phyloP scores from a whole-genome alignment of 306 rosid species.

The Cicer cuneatum region DNA sequence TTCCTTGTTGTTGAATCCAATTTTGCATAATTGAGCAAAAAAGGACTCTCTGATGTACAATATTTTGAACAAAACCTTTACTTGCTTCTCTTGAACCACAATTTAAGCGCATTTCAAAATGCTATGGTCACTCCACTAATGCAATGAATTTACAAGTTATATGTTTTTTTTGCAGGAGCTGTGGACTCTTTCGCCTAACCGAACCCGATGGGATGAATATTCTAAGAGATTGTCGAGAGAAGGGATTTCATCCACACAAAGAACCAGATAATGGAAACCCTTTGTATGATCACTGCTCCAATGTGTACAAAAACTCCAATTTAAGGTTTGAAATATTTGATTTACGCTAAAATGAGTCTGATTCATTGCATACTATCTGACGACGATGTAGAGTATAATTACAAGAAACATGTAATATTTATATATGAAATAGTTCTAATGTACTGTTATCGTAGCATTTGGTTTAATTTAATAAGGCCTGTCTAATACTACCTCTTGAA shows the following conservation, averaged over 20 bases:
- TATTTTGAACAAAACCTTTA: slow-evolving; percentile 1
- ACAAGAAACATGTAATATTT: slow-evolving; percentile 15
- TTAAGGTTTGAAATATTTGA: slow-evolving; percentile 85
- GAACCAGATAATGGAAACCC: slow-evolving; percentile 68
- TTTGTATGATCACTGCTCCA: slow-evolving; percentile 68
- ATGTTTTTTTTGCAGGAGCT: slow-evolving; percentile 52
- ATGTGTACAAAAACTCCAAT: slow-evolving; percentile 74
- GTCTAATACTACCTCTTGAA: not conserved
- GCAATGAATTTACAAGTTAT: not conserved
- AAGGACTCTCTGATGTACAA: not conserved
- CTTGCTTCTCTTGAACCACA: not conserved
- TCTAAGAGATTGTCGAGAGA: slow-evolving; percentile 62
- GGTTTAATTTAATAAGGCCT: slow-evolving; percentile 22
- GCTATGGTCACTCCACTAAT: not conserved
- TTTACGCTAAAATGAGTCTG: slow-evolving; percentile 58
- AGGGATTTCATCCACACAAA: slow-evolving; percentile 72
- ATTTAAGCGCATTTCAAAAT: not conserved
- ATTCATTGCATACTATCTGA: slow-evolving; percentile 11
- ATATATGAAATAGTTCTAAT: slow-evolving; percentile 24
- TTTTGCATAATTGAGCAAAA: slow-evolving; percentile 7
- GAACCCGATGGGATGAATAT: slow-evolving; percentile 79
- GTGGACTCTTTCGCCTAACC: slow-evolving; percentile 70
- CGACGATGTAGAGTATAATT: slow-evolving; percentile 5
- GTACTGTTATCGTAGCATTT: slow-evolving; percentile 26
- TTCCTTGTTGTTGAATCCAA: not conserved